phyloP scores from a whole-genome alignment of 805 yeast species.

The Cyberlindnera misumaiensis region DNA sequence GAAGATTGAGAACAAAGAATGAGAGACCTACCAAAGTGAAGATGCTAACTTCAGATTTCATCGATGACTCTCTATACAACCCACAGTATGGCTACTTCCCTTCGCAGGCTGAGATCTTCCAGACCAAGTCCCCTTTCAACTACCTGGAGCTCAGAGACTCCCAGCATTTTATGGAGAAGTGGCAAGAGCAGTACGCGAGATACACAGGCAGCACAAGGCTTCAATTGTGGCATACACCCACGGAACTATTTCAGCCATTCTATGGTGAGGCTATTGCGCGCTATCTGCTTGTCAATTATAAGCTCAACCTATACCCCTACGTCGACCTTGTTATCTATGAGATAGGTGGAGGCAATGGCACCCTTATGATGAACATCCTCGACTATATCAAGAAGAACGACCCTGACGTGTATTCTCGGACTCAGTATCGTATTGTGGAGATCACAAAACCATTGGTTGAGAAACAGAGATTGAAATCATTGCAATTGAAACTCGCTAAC shows the following conservation, averaged over 20 bases:
- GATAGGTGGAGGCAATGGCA: constrained; percentile 89
- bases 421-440: constrained; percentile 39
- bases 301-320: constrained; percentile 61
- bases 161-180: constrained; percentile 62
- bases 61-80: constrained; percentile 79
- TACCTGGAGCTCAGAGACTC: constrained; percentile 50
- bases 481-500: constrained; percentile 7
- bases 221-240: constrained; percentile 88
- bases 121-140: constrained; percentile 57
- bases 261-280: constrained; percentile 85
- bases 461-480: constrained; percentile 20
- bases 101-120: constrained; percentile 70
- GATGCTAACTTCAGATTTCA: constrained; percentile 74
- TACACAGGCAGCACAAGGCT: constrained; percentile 35
- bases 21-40: constrained; percentile 54
- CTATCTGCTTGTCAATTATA: constrained; percentile 65
- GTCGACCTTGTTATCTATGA: constrained; percentile 73
- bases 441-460: constrained; percentile 19
- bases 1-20: constrained; percentile 21
- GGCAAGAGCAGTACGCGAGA: constrained; percentile 56
- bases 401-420: constrained; percentile 67
- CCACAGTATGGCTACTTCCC: constrained; percentile 79
- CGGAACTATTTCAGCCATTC: constrained; percentile 76
- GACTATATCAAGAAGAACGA: constrained; percentile 54
- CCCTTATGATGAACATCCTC: constrained; percentile 69